Percentiles rank a stretch among this genome's conserved stretches.
Evolutionary conservation across 257 asterid species (phyloP).

Genomic region (Scutellaria barbata): DNA sequence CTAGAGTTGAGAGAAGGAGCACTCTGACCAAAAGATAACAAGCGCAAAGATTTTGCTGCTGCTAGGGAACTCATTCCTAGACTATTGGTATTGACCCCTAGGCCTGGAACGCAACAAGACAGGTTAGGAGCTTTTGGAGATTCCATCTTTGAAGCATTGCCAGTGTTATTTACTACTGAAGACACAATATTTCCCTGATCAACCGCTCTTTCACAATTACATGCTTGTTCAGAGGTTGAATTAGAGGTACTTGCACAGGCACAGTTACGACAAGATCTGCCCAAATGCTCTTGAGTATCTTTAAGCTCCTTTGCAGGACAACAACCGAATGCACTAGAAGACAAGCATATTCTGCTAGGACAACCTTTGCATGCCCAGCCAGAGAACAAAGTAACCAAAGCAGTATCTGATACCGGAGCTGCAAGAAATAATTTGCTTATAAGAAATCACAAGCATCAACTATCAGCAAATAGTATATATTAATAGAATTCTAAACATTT

Average conservation of each 20-base stretch:
- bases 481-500: conserved; percentile 7
- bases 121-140: conserved; percentile 63
- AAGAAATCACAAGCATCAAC: conserved; percentile 32
- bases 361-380: conserved; percentile 99
- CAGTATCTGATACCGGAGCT: conserved; percentile 93
- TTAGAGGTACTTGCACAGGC: conserved; percentile 48
- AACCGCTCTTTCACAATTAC: conserved; percentile 43
- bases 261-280: conserved; percentile 55
- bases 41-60: conserved; percentile 75
- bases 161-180: conserved; percentile 47
- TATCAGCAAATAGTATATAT: conserved; percentile 18
- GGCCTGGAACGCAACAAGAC: conserved; percentile 94
- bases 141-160: conserved; percentile 42
- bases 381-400: conserved; percentile 87
- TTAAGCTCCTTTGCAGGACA: conserved; percentile 58
- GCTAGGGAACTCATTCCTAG: conserved; percentile 71
- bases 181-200: conserved; percentile 45
- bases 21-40: conserved; percentile 72
- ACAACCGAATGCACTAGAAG: conserved; percentile 63
- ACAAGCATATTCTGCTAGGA: conserved; percentile 67
- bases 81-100: conserved; percentile 75
- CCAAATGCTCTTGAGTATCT: conserved; percentile 42
- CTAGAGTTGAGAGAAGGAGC: conserved; percentile 93
- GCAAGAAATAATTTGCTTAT: conserved; percentile 44
- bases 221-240: conserved; percentile 41